Base-by-base conservation (phyloP, 495 filamentous ascomycete species). In the Talaromyces thailandensis region DNA sequence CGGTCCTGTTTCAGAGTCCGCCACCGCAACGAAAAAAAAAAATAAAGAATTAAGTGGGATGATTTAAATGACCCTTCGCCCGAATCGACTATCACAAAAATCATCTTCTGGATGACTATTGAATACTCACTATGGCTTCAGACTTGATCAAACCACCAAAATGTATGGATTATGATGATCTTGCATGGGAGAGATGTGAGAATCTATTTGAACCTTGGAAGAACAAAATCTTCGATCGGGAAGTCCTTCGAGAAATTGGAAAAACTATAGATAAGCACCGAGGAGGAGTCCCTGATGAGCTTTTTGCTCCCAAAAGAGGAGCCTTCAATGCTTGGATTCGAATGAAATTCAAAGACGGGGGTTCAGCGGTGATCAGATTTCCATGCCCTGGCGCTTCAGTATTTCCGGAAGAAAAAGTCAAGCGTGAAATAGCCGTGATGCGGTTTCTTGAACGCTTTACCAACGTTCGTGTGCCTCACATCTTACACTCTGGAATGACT, bases 341-440 rank as follows among this genome's bases (percentile, higher is more conserved):
- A 18, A 59, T 68, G 66, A 61, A 58, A 18, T 63, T 52, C 40
- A 18, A 45, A 37, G 14, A 60, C 6, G 56, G 56, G 1, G 51
- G 57, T 23, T 35, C 64, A 8, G 58, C 61, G 2, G 32, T 55
- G 8, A 68, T 70, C 53, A 58, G 64, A 0, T 61, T 70, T 14
- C 50, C 66, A 3, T 61, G 52, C 37, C 61, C 62, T 6, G 66
- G 66, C 4, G 61, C 63, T 18, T 62, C 68, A 2, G 60, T 69
- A 18, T 70, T 75, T 53, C 67, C 69, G 1, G 68, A 71, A 28
- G 78, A 79, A 61, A 79, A 77, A 62, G 53, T 71, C n/a, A 52
- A 60, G 6, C 70, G 68, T 43, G 78, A 83, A 57, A 75, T 75
- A 18, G 74, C 74, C 23, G 70, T 73, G 12, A 76, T 79, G 71